Conservation (phyloP, 140 eudicot genomes). For the Senecio squalidus region DNA sequence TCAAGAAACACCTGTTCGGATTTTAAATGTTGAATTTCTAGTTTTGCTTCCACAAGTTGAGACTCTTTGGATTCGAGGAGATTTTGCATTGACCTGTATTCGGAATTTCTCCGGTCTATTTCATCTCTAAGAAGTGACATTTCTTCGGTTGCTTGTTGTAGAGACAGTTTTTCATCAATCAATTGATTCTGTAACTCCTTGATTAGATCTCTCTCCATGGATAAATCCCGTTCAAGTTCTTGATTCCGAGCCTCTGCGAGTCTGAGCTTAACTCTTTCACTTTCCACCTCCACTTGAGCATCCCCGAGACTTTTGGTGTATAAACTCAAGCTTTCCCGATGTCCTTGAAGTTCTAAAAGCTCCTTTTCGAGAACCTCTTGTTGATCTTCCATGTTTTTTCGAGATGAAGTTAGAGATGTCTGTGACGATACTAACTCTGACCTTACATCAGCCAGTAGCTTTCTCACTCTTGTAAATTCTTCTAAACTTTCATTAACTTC, state of each 20-base stretch:
- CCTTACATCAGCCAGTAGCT: constrained; percentile 61
- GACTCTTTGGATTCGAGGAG: constrained; percentile 56
- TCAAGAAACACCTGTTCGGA: constrained; percentile 53
- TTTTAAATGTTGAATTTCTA: constrained; percentile 63
- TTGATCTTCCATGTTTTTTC: constrained; percentile 55
- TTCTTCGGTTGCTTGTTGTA: constrained; percentile 48
- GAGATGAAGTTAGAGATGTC: constrained; percentile 54
- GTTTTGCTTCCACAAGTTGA: constrained; percentile 74
- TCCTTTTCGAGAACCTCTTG: constrained; percentile 53
- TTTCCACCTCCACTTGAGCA: constrained; percentile 66
- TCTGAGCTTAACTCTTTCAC: constrained; percentile 70
- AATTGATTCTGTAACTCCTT: constrained; percentile 43
- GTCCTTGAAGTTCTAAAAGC: constrained; percentile 53
- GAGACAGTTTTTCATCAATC: constrained; percentile 45
- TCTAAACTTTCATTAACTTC: constrained; percentile 41
- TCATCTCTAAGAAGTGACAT: constrained; percentile 45
- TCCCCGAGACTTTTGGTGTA: constrained; percentile 46
- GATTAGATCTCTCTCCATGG: constrained; percentile 57
- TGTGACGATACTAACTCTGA: constrained; percentile 72
- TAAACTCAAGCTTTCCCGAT: constrained; percentile 35
- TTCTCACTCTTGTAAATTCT: constrained; percentile 65
- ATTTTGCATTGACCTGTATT: constrained; percentile 37
- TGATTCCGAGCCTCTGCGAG: constrained; percentile 57
- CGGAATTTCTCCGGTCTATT: constrained; percentile 41
- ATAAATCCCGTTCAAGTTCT: constrained; percentile 66